Conservation (phyloP, 306 rosid genomes). For the Rosa chinensis region DNA sequence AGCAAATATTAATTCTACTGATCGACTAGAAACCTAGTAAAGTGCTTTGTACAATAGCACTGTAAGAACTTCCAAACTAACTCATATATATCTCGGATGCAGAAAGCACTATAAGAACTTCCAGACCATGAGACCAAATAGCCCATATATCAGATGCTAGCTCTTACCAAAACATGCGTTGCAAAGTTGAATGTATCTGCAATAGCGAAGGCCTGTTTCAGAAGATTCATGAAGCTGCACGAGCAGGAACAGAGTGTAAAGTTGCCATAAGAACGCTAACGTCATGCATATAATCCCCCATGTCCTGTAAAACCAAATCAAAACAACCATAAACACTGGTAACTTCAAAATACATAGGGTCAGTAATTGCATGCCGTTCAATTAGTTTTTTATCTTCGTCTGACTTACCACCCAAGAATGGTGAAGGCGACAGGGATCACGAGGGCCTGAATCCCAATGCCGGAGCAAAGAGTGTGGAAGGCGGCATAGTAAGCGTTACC, state of each 20-base stretch:
- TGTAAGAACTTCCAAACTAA: not conserved
- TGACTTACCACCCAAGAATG: slow-evolving; percentile 45
- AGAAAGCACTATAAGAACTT: not conserved
- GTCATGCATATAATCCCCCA: slow-evolving; percentile 47
- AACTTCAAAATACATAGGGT: not conserved
- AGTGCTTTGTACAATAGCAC: not conserved
- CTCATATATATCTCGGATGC: not conserved
- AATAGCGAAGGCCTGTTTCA: slow-evolving; percentile 43
- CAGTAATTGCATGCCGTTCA: not conserved
- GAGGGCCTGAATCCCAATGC: slow-evolving; percentile 53
- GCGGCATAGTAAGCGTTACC: slow-evolving; percentile 53
- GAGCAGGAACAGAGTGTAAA: slow-evolving; percentile 43
- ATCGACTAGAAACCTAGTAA: not conserved
- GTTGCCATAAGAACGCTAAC: slow-evolving; percentile 47
- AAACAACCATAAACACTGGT: not conserved
- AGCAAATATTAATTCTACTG: not conserved
- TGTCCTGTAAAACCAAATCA: slow-evolving; percentile 29
- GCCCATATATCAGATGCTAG: not conserved
- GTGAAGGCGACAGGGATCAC: slow-evolving; percentile 51
- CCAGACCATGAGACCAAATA: not conserved
- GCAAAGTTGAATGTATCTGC: slow-evolving; percentile 49
- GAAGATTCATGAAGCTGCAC: slow-evolving; percentile 51
- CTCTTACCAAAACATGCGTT: slow-evolving; percentile 35
- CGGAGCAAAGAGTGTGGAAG: slow-evolving; percentile 52
- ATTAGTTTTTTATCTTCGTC: not conserved